Evolutionary conservation across 257 asterid species (phyloP).

Genomic region (Solanum dulcamara): DNA sequence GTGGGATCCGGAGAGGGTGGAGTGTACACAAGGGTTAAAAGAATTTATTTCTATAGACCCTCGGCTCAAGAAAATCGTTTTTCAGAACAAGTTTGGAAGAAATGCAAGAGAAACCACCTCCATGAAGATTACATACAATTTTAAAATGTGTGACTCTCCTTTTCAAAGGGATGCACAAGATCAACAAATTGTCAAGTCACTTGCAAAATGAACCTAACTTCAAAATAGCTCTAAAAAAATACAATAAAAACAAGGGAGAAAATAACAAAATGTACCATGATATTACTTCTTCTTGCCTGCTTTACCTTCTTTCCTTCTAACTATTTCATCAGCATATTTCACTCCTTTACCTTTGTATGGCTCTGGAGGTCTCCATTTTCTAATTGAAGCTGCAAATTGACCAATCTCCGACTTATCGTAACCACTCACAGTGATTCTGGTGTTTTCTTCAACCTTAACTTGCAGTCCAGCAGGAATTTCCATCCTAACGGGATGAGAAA

Average conservation of each 20-base stretch:
- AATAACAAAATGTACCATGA: background rate
- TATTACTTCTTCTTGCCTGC: conserved; percentile 87
- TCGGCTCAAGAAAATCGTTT: background rate
- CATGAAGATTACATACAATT: background rate
- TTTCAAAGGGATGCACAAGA: background rate
- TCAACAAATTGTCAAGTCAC: background rate
- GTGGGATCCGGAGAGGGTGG: background rate
- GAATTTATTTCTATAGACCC: background rate
- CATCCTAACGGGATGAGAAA: conserved; percentile 94
- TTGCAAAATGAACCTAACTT: background rate
- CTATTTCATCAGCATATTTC: conserved; percentile 82
- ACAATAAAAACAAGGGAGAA: background rate
- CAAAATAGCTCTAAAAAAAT: background rate
- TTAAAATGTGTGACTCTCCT: background rate
- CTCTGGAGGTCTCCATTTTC: conserved; percentile 99
- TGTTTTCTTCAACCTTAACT: conserved; percentile 91
- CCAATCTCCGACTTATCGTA: conserved; percentile 76
- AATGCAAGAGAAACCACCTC: background rate
- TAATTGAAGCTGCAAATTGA: conserved; percentile 83
- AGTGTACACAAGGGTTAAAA: background rate
- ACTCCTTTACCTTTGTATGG: conserved; percentile 97
- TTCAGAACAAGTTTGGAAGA: background rate
- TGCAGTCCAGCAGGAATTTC: conserved; percentile 55
- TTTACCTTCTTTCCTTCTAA: conserved; percentile 94
- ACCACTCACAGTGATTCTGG: conserved; percentile 77